Percentiles rank a stretch among this genome's conserved stretches.
Evolutionary conservation across 1,284 basidiomycete genomes (phyloP).

Genomic region (Boletus hoseneyae): DNA sequence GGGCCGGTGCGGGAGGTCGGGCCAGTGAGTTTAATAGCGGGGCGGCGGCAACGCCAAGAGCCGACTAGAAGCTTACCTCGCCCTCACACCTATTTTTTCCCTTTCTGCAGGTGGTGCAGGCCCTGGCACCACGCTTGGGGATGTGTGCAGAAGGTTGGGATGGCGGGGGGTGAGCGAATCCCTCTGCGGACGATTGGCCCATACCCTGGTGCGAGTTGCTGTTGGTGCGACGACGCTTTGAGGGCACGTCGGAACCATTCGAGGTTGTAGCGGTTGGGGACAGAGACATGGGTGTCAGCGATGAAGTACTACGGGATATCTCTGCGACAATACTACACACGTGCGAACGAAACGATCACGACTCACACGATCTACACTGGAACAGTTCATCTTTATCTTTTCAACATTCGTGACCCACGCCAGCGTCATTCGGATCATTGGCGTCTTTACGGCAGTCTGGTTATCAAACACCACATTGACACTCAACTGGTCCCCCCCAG

Average conservation of each 20-base stretch:
- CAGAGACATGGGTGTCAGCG: conserved; percentile 34
- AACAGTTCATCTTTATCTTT: background rate
- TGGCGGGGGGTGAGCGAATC: conserved; percentile 13
- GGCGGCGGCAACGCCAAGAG: conserved; percentile 26
- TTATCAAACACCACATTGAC: background rate
- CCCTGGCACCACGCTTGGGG: conserved; percentile 75
- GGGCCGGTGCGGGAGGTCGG: conserved; percentile 63
- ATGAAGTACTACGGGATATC: conserved; percentile 8
- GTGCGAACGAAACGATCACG: conserved; percentile 17
- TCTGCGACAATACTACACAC: conserved; percentile 14
- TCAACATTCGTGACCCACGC: background rate
- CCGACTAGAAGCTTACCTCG: conserved; percentile 51
- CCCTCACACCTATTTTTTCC: conserved; percentile 94
- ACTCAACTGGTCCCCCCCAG: no score
- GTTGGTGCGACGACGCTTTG: conserved; percentile 36
- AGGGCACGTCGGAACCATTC: conserved; percentile 32
- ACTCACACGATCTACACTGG: conserved; percentile 16
- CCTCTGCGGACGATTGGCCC: conserved; percentile 24
- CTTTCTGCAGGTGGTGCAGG: conserved; percentile 80
- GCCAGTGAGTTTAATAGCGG: conserved; percentile 43
- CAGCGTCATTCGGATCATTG: background rate
- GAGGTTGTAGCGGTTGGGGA: conserved; percentile 34
- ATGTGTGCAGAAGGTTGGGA: conserved; percentile 47
- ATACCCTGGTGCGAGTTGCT: conserved; percentile 26
- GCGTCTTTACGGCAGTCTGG: conserved; percentile 2